These are phyloP conservation scores for Pseudocercospora cruenta DNA, from an alignment of 2,329 filamentous ascomycete species.

Conservation along the genomic window DNA sequence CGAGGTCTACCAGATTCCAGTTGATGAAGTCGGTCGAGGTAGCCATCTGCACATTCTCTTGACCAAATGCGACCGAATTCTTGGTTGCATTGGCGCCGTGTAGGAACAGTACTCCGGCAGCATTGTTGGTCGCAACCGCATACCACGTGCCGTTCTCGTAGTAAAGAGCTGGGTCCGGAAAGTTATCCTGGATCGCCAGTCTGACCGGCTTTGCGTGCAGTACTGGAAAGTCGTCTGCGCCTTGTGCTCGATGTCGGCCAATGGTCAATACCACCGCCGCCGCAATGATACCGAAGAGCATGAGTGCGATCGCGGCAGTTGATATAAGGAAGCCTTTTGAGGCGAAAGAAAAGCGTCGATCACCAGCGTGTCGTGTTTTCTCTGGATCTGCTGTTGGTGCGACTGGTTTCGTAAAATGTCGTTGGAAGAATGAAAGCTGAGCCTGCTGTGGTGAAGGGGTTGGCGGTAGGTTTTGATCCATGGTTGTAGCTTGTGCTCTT, in stretches of 20 bases:
- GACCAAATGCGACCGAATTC: slow-evolving; percentile 26
- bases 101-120: slow-evolving; percentile 34
- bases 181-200: slow-evolving; percentile 39
- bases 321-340: slow-evolving; percentile 31
- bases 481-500: neutral
- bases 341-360: slow-evolving; percentile 33
- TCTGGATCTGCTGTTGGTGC: slow-evolving; percentile 16
- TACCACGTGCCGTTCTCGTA: slow-evolving; percentile 41
- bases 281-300: slow-evolving; percentile 31
- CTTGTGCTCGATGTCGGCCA: neutral
- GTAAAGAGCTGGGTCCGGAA: slow-evolving; percentile 44
- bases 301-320: slow-evolving; percentile 20
- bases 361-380: slow-evolving; percentile 17
- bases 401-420: slow-evolving; percentile 30
- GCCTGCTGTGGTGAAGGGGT: neutral
- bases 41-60: slow-evolving; percentile 44
- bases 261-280: slow-evolving; percentile 29
- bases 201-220: slow-evolving; percentile 23
- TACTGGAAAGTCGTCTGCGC: neutral
- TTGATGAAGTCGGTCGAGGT: slow-evolving; percentile 41
- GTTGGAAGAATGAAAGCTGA: slow-evolving; percentile 31
- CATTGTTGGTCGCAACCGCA: slow-evolving; percentile 44
- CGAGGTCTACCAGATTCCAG: slow-evolving; percentile 36
- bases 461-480: neutral
- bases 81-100: slow-evolving; percentile 19